Conservation (phyloP, 2,329 filamentous ascomycete species). For the Ilyonectria robusta region DNA sequence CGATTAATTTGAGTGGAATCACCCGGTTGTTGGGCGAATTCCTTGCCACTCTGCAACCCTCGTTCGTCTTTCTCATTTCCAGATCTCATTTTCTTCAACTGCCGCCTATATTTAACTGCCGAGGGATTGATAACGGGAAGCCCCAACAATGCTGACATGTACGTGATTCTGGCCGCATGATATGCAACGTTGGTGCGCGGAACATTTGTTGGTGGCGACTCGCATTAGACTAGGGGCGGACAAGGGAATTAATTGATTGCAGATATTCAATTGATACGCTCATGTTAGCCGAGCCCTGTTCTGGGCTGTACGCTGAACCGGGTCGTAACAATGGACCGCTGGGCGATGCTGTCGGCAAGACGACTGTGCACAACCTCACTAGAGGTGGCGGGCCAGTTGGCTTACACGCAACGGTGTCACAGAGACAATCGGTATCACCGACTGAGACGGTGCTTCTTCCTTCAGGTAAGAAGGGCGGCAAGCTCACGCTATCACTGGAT, state of each 20-base stretch:
- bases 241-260: constrained; percentile 14
- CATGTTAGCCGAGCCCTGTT: background rate
- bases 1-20: background rate
- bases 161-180: constrained; percentile 27
- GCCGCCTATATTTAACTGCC: constrained; percentile 23
- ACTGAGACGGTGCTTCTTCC: constrained; percentile 2
- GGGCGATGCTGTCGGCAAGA: background rate
- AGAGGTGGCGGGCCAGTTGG: background rate
- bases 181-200: constrained; percentile 15
- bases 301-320: constrained; percentile 1
- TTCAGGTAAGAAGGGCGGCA: constrained; percentile 18
- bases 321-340: background rate
- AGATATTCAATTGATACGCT: background rate
- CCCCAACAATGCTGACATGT: constrained; percentile 20
- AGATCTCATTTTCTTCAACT: constrained; percentile 17
- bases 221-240: background rate
- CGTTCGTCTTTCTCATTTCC: constrained; percentile 19
- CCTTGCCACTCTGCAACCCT: constrained; percentile 17
- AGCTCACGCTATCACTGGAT: background rate
- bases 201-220: constrained; percentile 10
- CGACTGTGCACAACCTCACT: background rate
- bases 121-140: constrained; percentile 3
- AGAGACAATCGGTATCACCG: constrained; percentile 1
- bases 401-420: background rate
- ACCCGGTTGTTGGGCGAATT: constrained; percentile 22